These are phyloP conservation scores for Xerocomus amazonicus DNA, from an alignment of 1,284 basidiomycete genomes.

Conservation along the genomic window DNA sequence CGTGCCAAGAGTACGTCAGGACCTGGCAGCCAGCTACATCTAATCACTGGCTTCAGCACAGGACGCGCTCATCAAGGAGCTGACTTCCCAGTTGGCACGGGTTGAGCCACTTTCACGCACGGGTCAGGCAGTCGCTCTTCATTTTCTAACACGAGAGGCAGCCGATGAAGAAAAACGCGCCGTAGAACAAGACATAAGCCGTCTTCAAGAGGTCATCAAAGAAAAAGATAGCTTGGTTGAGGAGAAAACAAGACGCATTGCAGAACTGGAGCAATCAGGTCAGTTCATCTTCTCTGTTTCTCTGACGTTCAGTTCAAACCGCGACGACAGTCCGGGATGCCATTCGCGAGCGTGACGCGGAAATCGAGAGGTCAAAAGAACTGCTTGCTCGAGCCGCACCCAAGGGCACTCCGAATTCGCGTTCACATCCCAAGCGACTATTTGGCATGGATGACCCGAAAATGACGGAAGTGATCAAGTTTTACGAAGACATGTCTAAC, in stretches of 20 bases:
- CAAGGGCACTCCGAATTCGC: constrained; percentile 28
- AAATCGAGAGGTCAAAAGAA: constrained; percentile 55
- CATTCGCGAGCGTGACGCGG: constrained; percentile 53
- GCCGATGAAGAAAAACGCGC: constrained; percentile 63
- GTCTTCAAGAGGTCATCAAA: constrained; percentile 43
- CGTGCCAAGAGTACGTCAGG: constrained; percentile 45
- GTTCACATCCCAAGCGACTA: constrained; percentile 31
- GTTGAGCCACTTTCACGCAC: constrained; percentile 50
- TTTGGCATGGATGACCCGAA: constrained; percentile 48
- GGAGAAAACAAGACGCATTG: constrained; percentile 46
- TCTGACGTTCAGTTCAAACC: constrained; percentile 4
- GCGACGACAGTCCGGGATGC: constrained; percentile 43
- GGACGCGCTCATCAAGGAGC: constrained; percentile 52
- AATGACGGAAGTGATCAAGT: constrained; percentile 45
- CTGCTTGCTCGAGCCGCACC: constrained; percentile 41
- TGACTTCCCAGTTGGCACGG: constrained; percentile 51
- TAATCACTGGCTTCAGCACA: constrained; percentile 42
- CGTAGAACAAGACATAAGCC: constrained; percentile 47
- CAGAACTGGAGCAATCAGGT: constrained; percentile 48
- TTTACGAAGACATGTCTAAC: constrained; percentile 63
- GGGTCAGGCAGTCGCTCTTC: constrained; percentile 49
- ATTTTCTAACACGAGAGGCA: constrained; percentile 67
- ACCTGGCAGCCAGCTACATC: not conserved
- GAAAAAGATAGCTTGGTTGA: constrained; percentile 43
- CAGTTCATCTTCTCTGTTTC: constrained; percentile 9